These are phyloP conservation scores for Backusella parvicylindrica DNA, from an alignment of 192 early-diverging fungal genomes.

Conservation along the genomic window DNA sequence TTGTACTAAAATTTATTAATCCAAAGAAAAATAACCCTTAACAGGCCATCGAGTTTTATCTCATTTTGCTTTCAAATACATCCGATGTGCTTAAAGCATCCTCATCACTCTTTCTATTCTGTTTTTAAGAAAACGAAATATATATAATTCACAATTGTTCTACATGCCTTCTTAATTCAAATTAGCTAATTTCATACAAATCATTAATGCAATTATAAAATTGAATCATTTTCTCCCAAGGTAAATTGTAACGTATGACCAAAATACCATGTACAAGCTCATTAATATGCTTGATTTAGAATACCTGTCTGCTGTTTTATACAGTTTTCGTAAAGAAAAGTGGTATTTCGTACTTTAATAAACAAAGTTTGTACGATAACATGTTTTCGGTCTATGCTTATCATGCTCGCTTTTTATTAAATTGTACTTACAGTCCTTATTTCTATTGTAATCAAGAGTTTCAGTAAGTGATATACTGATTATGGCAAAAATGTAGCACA, in stretches of 20 bases:
- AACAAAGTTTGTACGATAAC: not conserved
- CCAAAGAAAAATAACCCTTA: not conserved
- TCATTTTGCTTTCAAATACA: not conserved
- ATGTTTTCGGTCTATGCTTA: not conserved
- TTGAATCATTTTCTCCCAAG: not conserved
- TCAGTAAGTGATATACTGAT: not conserved
- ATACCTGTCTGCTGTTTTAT: not conserved
- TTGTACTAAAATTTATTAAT: not conserved
- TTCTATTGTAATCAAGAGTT: too few relatives aligned
- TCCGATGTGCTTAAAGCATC: not conserved
- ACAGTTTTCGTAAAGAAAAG: too few relatives aligned
- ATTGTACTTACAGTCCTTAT: too few relatives aligned
- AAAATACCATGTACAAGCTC: not conserved
- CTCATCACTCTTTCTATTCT: not conserved
- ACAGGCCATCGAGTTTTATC: not conserved
- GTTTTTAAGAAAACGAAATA: not conserved
- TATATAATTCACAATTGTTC: not conserved
- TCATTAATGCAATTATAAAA: not conserved
- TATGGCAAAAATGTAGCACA: not conserved
- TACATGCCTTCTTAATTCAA: not conserved
- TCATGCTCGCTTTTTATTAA: not conserved
- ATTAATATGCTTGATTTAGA: not conserved
- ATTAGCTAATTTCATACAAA: not conserved
- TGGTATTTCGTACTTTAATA: not conserved
- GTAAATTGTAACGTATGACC: not conserved